A percentile compares a stretch with the other conserved stretches of the same genome.
Evolutionary conservation across 768 basidiomycete species (phyloP).

Genomic region (Lepiota venenata): DNA sequence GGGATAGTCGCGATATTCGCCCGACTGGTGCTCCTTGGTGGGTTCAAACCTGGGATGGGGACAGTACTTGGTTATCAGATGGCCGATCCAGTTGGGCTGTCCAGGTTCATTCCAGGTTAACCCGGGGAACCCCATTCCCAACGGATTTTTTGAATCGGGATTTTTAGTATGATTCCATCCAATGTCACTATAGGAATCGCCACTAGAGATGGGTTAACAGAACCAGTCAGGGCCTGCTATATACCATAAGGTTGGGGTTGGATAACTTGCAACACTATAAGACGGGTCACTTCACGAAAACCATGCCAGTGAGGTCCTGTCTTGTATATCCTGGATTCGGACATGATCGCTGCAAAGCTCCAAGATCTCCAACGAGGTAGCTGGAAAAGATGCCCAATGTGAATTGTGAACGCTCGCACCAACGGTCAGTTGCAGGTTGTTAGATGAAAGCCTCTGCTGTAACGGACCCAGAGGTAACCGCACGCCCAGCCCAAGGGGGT

Average conservation of each 20-base stretch:
- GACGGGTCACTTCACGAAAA: constrained; percentile 33
- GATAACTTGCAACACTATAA: constrained; percentile 51
- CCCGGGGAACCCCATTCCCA: constrained; percentile 50
- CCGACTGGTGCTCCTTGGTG: constrained; percentile 21
- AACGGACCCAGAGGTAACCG: too few relatives aligned
- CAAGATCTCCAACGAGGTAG: too few relatives aligned
- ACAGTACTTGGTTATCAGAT: constrained; percentile 43
- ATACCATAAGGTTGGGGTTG: background rate
- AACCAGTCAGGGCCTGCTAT: background rate
- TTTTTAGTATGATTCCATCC: constrained; percentile 19
- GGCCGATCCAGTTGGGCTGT: constrained; percentile 61
- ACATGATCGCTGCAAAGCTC: background rate
- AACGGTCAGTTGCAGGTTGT: too few relatives aligned
- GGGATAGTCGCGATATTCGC: constrained; percentile 27
- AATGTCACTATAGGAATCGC: constrained; percentile 57
- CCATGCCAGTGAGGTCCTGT: constrained; percentile 38
- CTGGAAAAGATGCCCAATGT: too few relatives aligned
- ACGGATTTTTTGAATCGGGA: constrained; percentile 40
- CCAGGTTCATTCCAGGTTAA: constrained; percentile 41
- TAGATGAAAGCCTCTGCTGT: too few relatives aligned
- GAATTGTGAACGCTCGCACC: too few relatives aligned
- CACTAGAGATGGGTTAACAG: constrained; percentile 32
- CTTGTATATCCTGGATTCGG: constrained; percentile 17
- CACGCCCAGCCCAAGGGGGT: too few relatives aligned
- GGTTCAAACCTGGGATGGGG: constrained; percentile 34